Evolutionary conservation across 495 filamentous ascomycete species (phyloP).

Genomic region (Niebla homalea): DNA sequence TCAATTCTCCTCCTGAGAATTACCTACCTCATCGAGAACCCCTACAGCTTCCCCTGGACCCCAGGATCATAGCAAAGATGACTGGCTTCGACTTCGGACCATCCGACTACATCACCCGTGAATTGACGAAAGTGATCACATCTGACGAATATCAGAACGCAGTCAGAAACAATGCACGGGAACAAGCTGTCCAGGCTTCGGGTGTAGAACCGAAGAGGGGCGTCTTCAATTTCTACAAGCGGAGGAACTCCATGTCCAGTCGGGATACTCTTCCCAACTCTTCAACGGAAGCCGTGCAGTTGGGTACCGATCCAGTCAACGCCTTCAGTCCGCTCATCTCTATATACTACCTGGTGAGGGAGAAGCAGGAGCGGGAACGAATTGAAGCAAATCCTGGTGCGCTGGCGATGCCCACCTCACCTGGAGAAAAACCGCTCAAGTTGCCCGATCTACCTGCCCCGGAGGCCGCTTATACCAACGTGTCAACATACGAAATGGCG

Average conservation of each 20-base stretch:
- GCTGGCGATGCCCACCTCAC: conserved; percentile 37
- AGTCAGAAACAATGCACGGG: conserved; percentile 52
- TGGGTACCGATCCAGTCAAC: conserved; percentile 81
- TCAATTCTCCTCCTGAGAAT: conserved; percentile 74
- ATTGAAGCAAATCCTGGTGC: conserved; percentile 49
- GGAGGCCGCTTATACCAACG: conserved; percentile 84
- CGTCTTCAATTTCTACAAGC: conserved; percentile 95
- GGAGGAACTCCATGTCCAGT: conserved; percentile 75
- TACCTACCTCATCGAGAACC: conserved; percentile 75
- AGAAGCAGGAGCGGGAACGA: conserved; percentile 80
- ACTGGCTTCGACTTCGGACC: conserved; percentile 95
- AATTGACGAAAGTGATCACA: conserved; percentile 71
- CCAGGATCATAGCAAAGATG: conserved; percentile 78
- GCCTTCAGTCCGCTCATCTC: conserved; percentile 88
- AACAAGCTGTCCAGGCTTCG: conserved; percentile 46
- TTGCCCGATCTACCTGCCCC: conserved; percentile 68
- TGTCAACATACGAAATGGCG: conserved; percentile 62
- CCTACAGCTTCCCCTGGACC: conserved; percentile 70
- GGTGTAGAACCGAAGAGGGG: conserved; percentile 71
- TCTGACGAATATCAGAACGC: conserved; percentile 87
- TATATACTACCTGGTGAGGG: conserved; percentile 88
- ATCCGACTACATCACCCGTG: conserved; percentile 63
- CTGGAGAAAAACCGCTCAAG: conserved; percentile 47
- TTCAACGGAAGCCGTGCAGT: conserved; percentile 68
- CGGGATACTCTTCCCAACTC: conserved; percentile 78